Base-by-base conservation (phyloP, 805 yeast genomes). In the Candida multigemmis region DNA sequence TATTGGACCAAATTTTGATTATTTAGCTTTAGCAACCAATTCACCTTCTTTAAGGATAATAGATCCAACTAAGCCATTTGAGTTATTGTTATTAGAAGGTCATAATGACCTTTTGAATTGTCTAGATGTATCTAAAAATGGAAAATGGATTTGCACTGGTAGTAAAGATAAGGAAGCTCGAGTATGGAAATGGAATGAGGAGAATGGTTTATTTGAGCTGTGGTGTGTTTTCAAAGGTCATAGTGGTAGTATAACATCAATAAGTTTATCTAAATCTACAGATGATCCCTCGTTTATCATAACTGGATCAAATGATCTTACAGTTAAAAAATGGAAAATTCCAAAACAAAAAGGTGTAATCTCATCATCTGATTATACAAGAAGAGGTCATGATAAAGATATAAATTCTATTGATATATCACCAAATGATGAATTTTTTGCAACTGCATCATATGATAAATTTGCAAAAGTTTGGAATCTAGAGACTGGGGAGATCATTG, bases 341-440 rank as follows among this genome's bases (percentile, higher is more conserved):
- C 85, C 87, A 4, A 56, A 56, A 28, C 19, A 35, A 27, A 19
- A 41, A 4, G 41, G 56, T 4, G 39, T 47, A 3, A 65, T 82
- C 5, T 74, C 67, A 40, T 59, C 65, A 2, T 81, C 96, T 2
- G 85, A 77, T 29, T 91, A 79, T 52, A 91, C 98, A 0, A 74
- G 96, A 62, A 74, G 87, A 45, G 97, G 96, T 2, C 99, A 91
- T 50, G 97, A 91, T 30, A 91, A 89, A 50, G 96, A 91, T 52
- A 91, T 91, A 34, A 93, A 91, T 44, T 71, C 89, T 2, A 58
- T 91, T 28, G 96, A 86, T 37, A 64, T 91, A 4, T 69, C 96
- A n/a, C 94, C 96, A 11, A 84, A 86, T 45, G 93, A 89, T 52
- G 79, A 77, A 37, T 63, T 68, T 26, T 77, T 91, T 44, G 97